Evolutionary conservation across 2,329 filamentous ascomycete species (phyloP).

Genomic region (Pleochaeta shiraiana): DNA sequence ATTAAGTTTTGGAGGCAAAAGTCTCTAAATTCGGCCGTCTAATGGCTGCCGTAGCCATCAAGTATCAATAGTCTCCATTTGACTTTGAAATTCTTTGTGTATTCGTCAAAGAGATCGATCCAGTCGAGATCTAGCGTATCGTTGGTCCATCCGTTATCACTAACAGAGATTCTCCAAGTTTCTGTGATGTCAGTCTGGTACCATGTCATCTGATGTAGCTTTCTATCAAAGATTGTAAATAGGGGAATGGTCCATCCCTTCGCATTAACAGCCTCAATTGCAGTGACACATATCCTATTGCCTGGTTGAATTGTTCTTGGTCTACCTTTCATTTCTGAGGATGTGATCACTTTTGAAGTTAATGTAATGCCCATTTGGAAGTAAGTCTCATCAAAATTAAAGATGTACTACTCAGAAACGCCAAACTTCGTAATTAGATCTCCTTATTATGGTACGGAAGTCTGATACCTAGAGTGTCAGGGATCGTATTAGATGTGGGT

Average conservation of each 20-base stretch:
- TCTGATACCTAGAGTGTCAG: too few species aligned
- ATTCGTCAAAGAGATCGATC: conserved; percentile 6
- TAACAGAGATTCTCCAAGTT: conserved; percentile 13
- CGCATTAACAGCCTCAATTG: conserved; percentile 13
- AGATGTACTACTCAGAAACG: conserved; percentile 9
- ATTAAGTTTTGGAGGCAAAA: conserved; percentile 15
- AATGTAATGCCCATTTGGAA: conserved; percentile 11
- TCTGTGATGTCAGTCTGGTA: conserved; percentile 10
- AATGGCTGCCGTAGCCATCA: conserved; percentile 18
- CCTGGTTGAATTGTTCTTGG: conserved; percentile 10
- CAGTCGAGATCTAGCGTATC: conserved; percentile 16
- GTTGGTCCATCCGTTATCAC: conserved; percentile 17
- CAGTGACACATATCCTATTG: conserved; percentile 15
- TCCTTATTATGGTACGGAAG: too few species aligned
- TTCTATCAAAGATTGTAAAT: conserved; percentile 14
- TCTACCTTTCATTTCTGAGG: conserved; percentile 8
- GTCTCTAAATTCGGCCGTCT: neutral
- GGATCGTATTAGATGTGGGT: too few species aligned
- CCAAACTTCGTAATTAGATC: too few species aligned
- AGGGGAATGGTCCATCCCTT: conserved; percentile 11
- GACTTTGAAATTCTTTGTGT: conserved; percentile 1
- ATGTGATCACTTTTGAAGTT: conserved; percentile 9
- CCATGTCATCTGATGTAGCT: conserved; percentile 6
- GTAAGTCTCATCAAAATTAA: conserved; percentile 5
- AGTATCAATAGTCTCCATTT: conserved; percentile 18